Evolutionary conservation across 1,284 basidiomycete genomes (phyloP).

Genomic region (Acaromyces ingoldii): DNA sequence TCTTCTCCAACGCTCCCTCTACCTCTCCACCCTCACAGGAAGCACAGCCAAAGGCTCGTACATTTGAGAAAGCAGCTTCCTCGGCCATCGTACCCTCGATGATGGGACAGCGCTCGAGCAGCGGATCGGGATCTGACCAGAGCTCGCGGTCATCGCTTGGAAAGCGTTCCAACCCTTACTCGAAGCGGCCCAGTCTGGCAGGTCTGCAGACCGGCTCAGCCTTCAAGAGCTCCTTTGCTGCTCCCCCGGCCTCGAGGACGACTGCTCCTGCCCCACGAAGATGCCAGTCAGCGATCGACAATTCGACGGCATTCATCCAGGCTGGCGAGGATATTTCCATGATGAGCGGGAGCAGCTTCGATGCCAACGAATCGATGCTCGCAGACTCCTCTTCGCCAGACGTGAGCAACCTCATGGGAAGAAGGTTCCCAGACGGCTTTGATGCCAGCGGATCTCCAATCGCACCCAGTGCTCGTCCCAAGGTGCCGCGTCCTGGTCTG

Average conservation of each 20-base stretch:
- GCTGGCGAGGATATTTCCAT: constrained; percentile 5
- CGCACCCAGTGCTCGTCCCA: constrained; percentile 16
- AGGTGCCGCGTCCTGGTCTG: constrained; percentile 15
- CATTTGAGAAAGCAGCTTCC: constrained; percentile 25
- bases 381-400: background rate
- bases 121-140: background rate
- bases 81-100: constrained; percentile 17
- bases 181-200: constrained; percentile 18
- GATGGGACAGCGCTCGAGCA: background rate
- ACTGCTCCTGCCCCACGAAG: constrained; percentile 33
- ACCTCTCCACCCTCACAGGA: constrained; percentile 21
- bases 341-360: background rate
- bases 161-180: constrained; percentile 37
- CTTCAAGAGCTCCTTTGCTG: constrained; percentile 29
- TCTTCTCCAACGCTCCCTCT: background rate
- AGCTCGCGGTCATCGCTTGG: constrained; percentile 18
- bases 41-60: constrained; percentile 22
- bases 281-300: constrained; percentile 29
- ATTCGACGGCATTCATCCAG: constrained; percentile 3
- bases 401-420: background rate
- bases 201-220: constrained; percentile 7
- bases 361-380: background rate
- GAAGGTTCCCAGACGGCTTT: constrained; percentile 5
- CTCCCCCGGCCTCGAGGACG: constrained; percentile 19
- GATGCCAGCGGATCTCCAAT: constrained; percentile 37